Percentiles rank a stretch among this genome's conserved stretches.
phyloP scores from a whole-genome alignment of 495 filamentous ascomycete genomes.

The Podospora conica region DNA sequence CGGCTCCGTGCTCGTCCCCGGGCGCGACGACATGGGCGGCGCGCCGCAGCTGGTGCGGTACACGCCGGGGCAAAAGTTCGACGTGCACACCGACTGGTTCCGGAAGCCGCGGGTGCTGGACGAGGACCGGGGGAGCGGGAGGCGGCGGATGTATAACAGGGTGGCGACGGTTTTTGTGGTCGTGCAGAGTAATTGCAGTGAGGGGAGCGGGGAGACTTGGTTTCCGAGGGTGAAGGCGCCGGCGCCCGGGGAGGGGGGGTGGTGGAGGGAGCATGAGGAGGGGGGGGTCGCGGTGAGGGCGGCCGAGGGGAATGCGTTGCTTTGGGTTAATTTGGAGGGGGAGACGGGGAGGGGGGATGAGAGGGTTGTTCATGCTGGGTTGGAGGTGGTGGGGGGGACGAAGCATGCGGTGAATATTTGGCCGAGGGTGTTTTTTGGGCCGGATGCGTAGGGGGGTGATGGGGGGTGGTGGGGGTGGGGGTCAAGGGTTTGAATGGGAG shows the following conservation, averaged over 20 bases:
- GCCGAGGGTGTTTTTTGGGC: slow-evolving; percentile 33
- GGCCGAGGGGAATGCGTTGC: slow-evolving; percentile 42
- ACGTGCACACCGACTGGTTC: slow-evolving; percentile 42
- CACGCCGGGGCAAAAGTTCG: slow-evolving; percentile 36
- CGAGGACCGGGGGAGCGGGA: slow-evolving; percentile 19
- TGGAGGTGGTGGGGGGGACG: slow-evolving; percentile 37
- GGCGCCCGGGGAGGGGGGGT: slow-evolving; percentile 1
- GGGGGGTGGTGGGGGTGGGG: background rate
- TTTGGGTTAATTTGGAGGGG: slow-evolving; percentile 42
- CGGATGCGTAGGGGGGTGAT: slow-evolving; percentile 19
- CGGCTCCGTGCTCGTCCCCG: slow-evolving; percentile 29
- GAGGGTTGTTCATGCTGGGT: slow-evolving; percentile 42
- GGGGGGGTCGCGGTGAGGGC: slow-evolving; percentile 44
- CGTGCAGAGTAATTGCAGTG: slow-evolving; percentile 25
- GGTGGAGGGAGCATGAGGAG: slow-evolving; percentile 34
- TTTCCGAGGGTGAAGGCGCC: slow-evolving; percentile 34
- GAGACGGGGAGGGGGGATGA: slow-evolving; percentile 37
- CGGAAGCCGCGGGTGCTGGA: slow-evolving; percentile 26
- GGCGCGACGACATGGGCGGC: slow-evolving; percentile 34
- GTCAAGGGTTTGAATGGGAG: background rate
- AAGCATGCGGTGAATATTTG: slow-evolving; percentile 52
- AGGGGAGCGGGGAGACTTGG: slow-evolving; percentile 37
- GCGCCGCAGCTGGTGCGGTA: slow-evolving; percentile 41
- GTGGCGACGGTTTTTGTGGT: slow-evolving; percentile 38
- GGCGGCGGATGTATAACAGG: slow-evolving; percentile 33